These are phyloP conservation scores for Plasmodium ovale DNA, from an alignment of 169 alveolate genomes.

Conservation along the genomic window DNA sequence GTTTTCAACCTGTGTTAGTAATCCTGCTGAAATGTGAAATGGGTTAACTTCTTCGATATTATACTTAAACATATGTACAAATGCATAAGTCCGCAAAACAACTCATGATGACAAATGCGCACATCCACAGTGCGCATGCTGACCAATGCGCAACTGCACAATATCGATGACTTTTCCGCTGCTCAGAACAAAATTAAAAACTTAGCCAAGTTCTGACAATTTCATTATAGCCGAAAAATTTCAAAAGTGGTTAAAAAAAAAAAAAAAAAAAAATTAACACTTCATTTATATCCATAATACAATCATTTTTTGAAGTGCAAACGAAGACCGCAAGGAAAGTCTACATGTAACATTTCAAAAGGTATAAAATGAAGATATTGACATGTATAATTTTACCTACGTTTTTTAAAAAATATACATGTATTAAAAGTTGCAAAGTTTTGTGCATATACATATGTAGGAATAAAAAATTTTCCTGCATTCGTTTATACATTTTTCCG, in stretches of 20 bases:
- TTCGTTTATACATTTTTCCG: neutral
- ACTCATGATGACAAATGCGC: neutral
- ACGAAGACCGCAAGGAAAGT: neutral
- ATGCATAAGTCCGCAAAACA: neutral
- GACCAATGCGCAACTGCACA: neutral
- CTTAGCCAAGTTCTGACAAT: neutral
- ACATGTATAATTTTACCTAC: neutral
- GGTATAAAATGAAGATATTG: neutral
- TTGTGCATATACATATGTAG: neutral
- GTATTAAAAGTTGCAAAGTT: neutral
- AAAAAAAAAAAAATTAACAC: neutral
- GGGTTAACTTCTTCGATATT: too few species aligned
- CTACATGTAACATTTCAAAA: neutral
- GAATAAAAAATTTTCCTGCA: neutral
- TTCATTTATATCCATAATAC: too few species aligned
- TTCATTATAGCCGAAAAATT: neutral
- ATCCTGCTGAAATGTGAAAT: neutral
- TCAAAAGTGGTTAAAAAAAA: neutral
- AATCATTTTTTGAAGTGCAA: slow-evolving; percentile 12
- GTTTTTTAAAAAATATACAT: neutral
- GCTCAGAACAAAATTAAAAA: neutral
- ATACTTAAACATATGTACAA: neutral
- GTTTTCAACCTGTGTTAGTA: neutral
- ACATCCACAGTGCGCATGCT: neutral
- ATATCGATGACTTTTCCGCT: neutral